Evolutionary conservation across 768 basidiomycete genomes (phyloP).

Genomic region (Psilocybe subaeruginosa): DNA sequence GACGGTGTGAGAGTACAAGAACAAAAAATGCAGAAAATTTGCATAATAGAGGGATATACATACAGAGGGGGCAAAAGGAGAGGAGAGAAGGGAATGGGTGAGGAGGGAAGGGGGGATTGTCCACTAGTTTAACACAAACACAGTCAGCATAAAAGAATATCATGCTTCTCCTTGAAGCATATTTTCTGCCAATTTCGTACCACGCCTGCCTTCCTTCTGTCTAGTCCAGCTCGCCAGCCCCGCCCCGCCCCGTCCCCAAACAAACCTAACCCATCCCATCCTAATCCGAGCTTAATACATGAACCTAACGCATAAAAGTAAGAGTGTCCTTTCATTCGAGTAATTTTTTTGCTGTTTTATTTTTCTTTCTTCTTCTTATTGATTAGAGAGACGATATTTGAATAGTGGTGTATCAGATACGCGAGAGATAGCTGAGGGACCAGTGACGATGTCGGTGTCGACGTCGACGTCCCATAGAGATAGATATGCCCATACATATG

Average conservation of each 20-base stretch:
- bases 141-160: constrained; percentile 13
- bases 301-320: not conserved
- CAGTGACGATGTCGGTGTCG: not conserved
- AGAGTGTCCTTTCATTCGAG: not conserved
- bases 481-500: not conserved
- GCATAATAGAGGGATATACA: constrained; percentile 7
- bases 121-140: constrained; percentile 13
- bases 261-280: not conserved
- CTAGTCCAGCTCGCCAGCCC: not conserved
- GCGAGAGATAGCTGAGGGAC: constrained; percentile 13
- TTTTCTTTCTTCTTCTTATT: not conserved
- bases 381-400: not conserved
- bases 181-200: not conserved
- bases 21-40: not conserved
- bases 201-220: not conserved
- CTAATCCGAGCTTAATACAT: not conserved
- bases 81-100: not conserved
- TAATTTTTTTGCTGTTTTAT: not conserved
- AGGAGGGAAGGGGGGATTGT: constrained; percentile 5
- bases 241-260: not conserved
- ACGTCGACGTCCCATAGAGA: not conserved
- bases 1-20: not conserved
- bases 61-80: not conserved
- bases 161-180: constrained; percentile 1
- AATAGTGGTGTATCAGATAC: constrained; percentile 16